These are phyloP conservation scores for Cyberlindnera samutprakarnensis DNA, from an alignment of 805 yeast species.

Conservation along the genomic window DNA sequence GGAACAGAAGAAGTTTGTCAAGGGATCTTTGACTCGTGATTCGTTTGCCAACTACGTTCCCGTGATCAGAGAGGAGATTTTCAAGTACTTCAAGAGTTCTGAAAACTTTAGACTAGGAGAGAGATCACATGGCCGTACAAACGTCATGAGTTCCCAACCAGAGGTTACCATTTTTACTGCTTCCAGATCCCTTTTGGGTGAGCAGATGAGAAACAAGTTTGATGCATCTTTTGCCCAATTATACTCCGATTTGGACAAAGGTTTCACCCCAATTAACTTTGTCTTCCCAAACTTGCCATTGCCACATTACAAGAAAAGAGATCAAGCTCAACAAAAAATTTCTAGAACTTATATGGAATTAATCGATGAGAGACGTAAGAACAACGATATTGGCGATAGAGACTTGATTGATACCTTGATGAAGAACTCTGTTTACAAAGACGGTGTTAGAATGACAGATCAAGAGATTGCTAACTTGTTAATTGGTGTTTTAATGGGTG, in stretches of 20 bases:
- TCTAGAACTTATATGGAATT: conserved; percentile 74
- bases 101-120: conserved; percentile 37
- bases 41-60: conserved; percentile 86
- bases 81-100: conserved; percentile 52
- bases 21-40: conserved; percentile 78
- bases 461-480: conserved; percentile 87
- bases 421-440: conserved; percentile 80
- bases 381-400: conserved; percentile 73
- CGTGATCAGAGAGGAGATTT: conserved; percentile 69
- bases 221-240: conserved; percentile 77
- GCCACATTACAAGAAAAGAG: conserved; percentile 79
- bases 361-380: conserved; percentile 63
- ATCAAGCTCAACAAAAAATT: conserved; percentile 77
- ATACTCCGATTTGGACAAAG: conserved; percentile 90
- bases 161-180: conserved; percentile 97
- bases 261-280: conserved; percentile 93
- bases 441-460: conserved; percentile 92
- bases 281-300: conserved; percentile 92
- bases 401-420: conserved; percentile 87
- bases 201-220: conserved; percentile 79
- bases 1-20: conserved; percentile 98
- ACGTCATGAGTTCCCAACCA: conserved; percentile 81
- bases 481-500: conserved; percentile 97
- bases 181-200: conserved; percentile 83
- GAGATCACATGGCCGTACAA: conserved; percentile 40